phyloP scores from a whole-genome alignment of 768 basidiomycete genomes.

The Auriscalpium microsporum region DNA sequence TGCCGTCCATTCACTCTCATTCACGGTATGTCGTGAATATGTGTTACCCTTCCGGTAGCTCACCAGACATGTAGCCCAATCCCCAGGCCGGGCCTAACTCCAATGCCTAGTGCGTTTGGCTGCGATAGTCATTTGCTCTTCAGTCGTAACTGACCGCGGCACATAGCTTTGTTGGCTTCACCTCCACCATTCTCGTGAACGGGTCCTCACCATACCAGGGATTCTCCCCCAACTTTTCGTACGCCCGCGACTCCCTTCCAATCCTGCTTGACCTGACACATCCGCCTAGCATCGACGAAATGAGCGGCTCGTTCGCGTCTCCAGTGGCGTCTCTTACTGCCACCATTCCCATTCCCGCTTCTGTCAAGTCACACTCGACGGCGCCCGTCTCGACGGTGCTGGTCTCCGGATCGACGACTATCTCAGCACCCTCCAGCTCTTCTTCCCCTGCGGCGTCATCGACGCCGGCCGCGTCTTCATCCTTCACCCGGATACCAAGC shows the following conservation, averaged over 20 bases:
- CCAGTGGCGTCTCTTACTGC: constrained; percentile 44
- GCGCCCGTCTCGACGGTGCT: background rate
- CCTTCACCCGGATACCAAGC: constrained; percentile 1
- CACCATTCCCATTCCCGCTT: constrained; percentile 31
- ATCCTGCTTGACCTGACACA: background rate
- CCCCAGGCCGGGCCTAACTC: constrained; percentile 48
- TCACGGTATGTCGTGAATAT: constrained; percentile 36
- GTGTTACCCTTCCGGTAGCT: no score
- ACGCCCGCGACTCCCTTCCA: constrained; percentile 14
- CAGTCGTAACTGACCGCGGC: background rate
- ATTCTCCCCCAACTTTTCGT: constrained; percentile 55
- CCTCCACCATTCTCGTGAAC: constrained; percentile 19
- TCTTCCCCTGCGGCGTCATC: background rate
- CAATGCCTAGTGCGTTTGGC: constrained; percentile 43
- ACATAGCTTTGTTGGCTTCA: constrained; percentile 54
- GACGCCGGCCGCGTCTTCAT: background rate
- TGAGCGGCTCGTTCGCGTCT: constrained; percentile 49
- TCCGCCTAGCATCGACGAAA: constrained; percentile 38
- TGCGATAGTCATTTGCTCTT: background rate
- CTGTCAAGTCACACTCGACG: constrained; percentile 18
- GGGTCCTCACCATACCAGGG: constrained; percentile 25
- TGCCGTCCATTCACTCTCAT: constrained; percentile 35
- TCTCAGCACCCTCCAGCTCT: background rate
- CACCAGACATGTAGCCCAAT: constrained; percentile 25
- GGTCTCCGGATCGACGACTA: background rate